Percentiles rank a stretch among this genome's conserved stretches.
Evolutionary conservation across 1,284 basidiomycete species (phyloP).

Genomic region (Laetiporus sulphureus): DNA sequence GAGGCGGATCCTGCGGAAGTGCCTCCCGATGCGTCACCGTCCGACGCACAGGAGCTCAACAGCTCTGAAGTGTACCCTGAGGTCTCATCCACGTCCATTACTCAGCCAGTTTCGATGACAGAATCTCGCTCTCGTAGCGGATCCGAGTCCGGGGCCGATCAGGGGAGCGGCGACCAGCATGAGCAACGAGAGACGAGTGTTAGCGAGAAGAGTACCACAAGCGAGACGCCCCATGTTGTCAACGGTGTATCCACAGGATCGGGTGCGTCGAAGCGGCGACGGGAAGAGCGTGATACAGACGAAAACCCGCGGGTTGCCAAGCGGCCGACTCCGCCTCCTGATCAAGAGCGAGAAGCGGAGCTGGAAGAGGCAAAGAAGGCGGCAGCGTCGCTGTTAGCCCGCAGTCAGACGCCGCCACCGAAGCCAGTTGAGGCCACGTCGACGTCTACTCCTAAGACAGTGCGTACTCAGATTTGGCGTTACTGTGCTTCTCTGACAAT

Average conservation of each 20-base stretch:
- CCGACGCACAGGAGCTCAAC: constrained; percentile 6
- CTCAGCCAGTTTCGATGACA: not conserved
- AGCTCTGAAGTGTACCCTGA: constrained; percentile 10
- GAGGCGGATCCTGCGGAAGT: constrained; percentile 22
- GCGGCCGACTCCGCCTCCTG: constrained; percentile 62
- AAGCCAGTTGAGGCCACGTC: constrained; percentile 5
- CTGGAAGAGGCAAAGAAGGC: too few species aligned
- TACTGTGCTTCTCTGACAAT: too few species aligned
- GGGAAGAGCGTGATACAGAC: constrained; percentile 50
- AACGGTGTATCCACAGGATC: constrained; percentile 7
- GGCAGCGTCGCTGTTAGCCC: too few species aligned
- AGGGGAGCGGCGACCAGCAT: constrained; percentile 56
- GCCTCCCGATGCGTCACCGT: constrained; percentile 15
- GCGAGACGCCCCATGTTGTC: constrained; percentile 11
- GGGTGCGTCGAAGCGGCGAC: constrained; percentile 38
- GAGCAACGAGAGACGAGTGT: constrained; percentile 44
- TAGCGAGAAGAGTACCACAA: constrained; percentile 27
- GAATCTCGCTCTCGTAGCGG: constrained; percentile 8
- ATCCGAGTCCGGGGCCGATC: constrained; percentile 32
- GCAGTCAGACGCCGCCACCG: constrained; percentile 5
- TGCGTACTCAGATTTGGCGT: constrained; percentile 24
- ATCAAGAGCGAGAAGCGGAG: constrained; percentile 25
- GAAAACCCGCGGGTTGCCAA: constrained; percentile 57
- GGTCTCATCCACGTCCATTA: not conserved
- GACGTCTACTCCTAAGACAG: constrained; percentile 37